Base-by-base conservation (phyloP, 768 basidiomycete genomes). In the Astraeus odoratus region DNA sequence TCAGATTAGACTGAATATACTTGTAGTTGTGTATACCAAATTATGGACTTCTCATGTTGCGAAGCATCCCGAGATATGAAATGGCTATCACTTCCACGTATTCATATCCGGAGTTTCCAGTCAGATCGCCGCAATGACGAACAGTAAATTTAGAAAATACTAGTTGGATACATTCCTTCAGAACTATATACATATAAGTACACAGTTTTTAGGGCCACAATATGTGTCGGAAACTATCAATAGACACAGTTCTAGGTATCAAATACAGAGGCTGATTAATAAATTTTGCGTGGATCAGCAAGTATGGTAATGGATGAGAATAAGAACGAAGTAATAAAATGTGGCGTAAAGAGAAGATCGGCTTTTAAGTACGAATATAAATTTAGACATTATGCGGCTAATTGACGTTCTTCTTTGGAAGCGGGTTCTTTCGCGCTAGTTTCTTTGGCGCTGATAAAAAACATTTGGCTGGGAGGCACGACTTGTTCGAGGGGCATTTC, bases 401-500 rank as follows among this genome's bases (percentile, higher is more conserved):
- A 16, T 39, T 25, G 16, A 15, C 7, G 1, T 9, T 39, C 37
- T 4, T 3, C 10, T 9, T 18, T 16, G 18, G 26, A 15, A 2
- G 19, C 24, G 23, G 24, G 20, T 30, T 43, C 44, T 29, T 40
- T 51, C 36, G 52, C 43, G 22, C 37, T 25, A n/a, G 51, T 8
- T 19, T 4, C 8, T n/a, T 27, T 38, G 19, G 49, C 13, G 35
- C 54, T 52, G 40, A 64, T 66, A 18, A 64, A 38, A 36, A 77
- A 61, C 39, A 62, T 64, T 51, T 74, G 71, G 12, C 71, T 64
- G 18, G 72, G 71, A 35, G 80, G 72, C 22, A 77, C 62, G 29
- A 65, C 56, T 49, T 68, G 66, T 27, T 72, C 69, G 22, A 61
- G 52, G 39, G 66, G 58, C 8, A 70, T 69, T 61, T 84, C 80